Percentiles rank a stretch among this genome's conserved stretches.
These are phyloP conservation scores for Artemisia tridentata DNA, from an alignment of 129 eudicot species.

Conservation along the genomic window DNA sequence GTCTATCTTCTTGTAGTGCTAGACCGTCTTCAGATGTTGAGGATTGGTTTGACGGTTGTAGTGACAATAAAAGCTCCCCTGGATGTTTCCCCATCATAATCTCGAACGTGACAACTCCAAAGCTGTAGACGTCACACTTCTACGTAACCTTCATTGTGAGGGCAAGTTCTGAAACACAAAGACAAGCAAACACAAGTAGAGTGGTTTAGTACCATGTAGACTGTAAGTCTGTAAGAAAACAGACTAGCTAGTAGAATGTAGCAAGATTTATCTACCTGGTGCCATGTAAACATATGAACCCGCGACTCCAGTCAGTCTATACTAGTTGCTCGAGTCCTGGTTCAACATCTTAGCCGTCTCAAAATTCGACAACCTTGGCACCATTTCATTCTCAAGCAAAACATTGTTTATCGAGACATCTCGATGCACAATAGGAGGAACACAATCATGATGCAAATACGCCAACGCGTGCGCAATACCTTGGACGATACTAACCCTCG, in stretches of 20 bases:
- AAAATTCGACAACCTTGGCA: conserved; percentile 75
- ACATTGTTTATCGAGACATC: conserved; percentile 68
- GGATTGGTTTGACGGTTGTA: conserved; percentile 30
- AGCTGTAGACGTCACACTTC: conserved; percentile 82
- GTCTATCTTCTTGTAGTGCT: neutral
- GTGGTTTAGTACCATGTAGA: neutral
- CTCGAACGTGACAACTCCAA: conserved; percentile 75
- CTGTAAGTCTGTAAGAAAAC: neutral
- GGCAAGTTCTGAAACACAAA: conserved; percentile 61
- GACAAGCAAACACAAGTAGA: neutral
- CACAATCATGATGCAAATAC: conserved; percentile 83
- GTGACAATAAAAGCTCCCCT: conserved; percentile 49
- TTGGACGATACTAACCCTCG: conserved; percentile 53
- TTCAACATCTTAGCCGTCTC: conserved; percentile 71
- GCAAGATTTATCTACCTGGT: conserved; percentile 56
- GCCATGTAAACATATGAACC: conserved; percentile 95
- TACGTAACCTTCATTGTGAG: conserved; percentile 63
- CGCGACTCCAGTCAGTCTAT: conserved; percentile 59
- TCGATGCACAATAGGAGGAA: conserved; percentile 81
- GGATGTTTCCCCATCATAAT: conserved; percentile 88
- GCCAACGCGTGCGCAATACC: conserved; percentile 93
- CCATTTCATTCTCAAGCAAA: conserved; percentile 62
- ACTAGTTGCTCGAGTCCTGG: conserved; percentile 62
- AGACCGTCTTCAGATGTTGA: conserved; percentile 10
- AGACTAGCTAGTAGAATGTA: neutral